These are phyloP conservation scores for Euphrasia arctica DNA, from an alignment of 305 asterid species.

Conservation along the genomic window DNA sequence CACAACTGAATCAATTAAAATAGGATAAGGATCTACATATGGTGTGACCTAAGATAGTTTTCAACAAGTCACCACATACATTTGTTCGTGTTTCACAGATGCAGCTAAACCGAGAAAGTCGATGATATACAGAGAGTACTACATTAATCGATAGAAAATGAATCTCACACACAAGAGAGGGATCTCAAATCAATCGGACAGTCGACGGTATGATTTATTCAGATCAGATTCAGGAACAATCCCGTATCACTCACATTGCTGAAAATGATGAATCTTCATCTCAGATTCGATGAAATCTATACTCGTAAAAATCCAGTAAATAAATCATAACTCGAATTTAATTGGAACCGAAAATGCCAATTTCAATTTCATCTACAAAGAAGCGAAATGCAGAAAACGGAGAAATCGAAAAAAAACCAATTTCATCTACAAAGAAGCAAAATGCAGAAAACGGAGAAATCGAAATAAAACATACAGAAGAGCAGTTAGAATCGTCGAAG, in stretches of 20 bases:
- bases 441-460: background rate
- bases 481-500: conserved; percentile 36
- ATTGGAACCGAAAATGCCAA: conserved; percentile 9
- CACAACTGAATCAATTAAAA: background rate
- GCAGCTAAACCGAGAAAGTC: background rate
- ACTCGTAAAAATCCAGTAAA: conserved; percentile 1
- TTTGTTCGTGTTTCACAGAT: background rate
- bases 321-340: conserved; percentile 17
- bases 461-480: conserved; percentile 38
- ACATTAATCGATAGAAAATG: background rate
- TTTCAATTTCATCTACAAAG: conserved; percentile 15
- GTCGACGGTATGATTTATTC: conserved; percentile 7
- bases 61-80: background rate
- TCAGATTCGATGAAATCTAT: conserved; percentile 10
- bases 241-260: conserved; percentile 20
- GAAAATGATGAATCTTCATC: background rate
- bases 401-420: conserved; percentile 20
- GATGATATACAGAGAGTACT: background rate
- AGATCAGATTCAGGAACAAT: conserved; percentile 27
- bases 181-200: conserved; percentile 25
- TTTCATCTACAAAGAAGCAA: conserved; percentile 9
- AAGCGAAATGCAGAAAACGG: background rate
- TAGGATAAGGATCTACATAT: background rate
- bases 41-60: background rate
- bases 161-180: conserved; percentile 1